Evolutionary conservation across 208 protist species (phyloP).

Genomic region (Trypanosoma scelopori): DNA sequence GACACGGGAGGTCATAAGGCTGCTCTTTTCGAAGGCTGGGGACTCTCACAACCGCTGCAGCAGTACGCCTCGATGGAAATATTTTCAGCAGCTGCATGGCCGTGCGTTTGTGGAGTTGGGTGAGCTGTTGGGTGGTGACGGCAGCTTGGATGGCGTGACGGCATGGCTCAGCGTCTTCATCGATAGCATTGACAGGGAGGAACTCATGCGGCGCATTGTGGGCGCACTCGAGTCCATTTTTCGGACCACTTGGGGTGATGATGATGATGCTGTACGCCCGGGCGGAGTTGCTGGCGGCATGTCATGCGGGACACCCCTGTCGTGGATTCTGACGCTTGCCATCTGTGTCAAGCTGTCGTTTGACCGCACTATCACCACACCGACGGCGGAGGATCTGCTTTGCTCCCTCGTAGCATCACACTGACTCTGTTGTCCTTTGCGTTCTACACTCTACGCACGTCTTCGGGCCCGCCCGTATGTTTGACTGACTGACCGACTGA

Average conservation of each 20-base stretch:
- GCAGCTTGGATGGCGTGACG: slow-evolving; percentile 22
- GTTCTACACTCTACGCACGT: slow-evolving; percentile 11
- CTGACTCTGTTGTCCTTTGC: slow-evolving; percentile 2
- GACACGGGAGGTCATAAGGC: background rate
- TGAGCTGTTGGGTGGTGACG: slow-evolving; percentile 11
- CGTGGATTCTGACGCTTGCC: slow-evolving; percentile 22
- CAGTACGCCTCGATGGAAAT: background rate
- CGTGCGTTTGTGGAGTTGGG: slow-evolving; percentile 4
- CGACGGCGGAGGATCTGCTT: slow-evolving; percentile 7
- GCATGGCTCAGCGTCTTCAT: slow-evolving; percentile 19
- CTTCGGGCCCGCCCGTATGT: slow-evolving; percentile 11
- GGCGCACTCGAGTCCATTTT: background rate
- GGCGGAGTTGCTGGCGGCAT: background rate
- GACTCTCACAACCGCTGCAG: background rate
- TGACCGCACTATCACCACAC: background rate
- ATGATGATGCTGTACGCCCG: background rate
- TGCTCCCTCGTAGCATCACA: slow-evolving; percentile 15
- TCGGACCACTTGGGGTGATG: background rate
- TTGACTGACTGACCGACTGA: too few relatives aligned
- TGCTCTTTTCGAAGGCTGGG: slow-evolving; percentile 3
- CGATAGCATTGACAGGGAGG: slow-evolving; percentile 13
- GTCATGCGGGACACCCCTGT: slow-evolving; percentile 9
- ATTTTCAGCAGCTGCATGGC: background rate
- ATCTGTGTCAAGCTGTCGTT: slow-evolving; percentile 7
- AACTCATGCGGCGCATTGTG: slow-evolving; percentile 7